phyloP scores from a whole-genome alignment of 2,329 filamentous ascomycete species.

The Kalmusia sp. region DNA sequence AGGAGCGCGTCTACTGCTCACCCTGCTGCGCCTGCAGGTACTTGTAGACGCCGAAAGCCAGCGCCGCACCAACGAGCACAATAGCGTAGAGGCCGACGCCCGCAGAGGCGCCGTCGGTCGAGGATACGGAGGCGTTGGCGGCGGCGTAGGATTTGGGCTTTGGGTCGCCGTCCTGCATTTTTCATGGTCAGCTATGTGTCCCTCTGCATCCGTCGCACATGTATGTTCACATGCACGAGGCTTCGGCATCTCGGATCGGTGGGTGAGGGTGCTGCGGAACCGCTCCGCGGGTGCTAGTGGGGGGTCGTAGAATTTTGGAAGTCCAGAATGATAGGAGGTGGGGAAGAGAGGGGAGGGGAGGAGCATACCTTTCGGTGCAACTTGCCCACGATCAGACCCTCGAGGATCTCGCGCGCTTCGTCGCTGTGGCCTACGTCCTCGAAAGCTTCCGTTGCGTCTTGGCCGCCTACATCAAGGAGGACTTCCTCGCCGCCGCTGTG shows the following conservation, averaged over 20 bases:
- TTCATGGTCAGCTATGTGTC: background rate
- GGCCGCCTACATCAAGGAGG: conserved; percentile 91
- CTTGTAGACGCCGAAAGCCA: conserved; percentile 84
- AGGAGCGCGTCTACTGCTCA: background rate
- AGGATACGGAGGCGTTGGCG: conserved; percentile 56
- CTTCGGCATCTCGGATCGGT: background rate
- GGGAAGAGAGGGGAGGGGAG: background rate
- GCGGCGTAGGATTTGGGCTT: conserved; percentile 67
- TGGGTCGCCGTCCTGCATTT: conserved; percentile 73
- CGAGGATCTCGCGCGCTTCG: conserved; percentile 94
- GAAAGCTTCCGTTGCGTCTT: conserved; percentile 97
- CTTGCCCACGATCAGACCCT: conserved; percentile 51
- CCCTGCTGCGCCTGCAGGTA: conserved; percentile 70
- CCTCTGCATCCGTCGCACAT: too few species aligned
- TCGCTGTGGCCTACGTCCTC: conserved; percentile 99
- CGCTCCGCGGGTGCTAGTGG: conserved; percentile 27
- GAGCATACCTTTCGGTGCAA: conserved; percentile 46
- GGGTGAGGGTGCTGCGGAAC: conserved; percentile 16
- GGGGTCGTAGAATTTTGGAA: background rate
- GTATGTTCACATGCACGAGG: background rate
- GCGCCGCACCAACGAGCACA: conserved; percentile 76
- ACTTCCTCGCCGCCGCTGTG: conserved; percentile 96
- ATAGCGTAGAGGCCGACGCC: conserved; percentile 84
- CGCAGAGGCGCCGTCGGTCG: conserved; percentile 61
- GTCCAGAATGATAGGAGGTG: background rate